Conservation (phyloP, 1,284 basidiomycete species). For the Clitocybe nebularis region DNA sequence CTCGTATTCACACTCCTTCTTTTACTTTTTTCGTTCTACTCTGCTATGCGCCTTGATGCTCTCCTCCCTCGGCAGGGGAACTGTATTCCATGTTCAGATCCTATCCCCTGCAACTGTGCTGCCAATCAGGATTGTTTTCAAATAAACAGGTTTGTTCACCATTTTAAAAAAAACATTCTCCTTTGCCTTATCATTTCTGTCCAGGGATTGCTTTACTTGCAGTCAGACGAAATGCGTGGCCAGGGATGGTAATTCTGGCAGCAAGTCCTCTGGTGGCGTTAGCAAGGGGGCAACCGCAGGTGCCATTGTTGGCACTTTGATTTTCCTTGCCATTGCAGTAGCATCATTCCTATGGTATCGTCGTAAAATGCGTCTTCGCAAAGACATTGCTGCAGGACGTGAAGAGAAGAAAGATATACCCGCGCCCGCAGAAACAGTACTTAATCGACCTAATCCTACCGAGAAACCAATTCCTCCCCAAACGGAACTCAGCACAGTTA, state of each 20-base stretch:
- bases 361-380: conserved; percentile 35
- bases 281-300: conserved; percentile 73
- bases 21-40: conserved; percentile 20
- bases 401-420: conserved; percentile 60
- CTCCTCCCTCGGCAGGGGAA: conserved; percentile 36
- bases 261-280: conserved; percentile 29
- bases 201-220: conserved; percentile 58
- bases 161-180: conserved; percentile 7
- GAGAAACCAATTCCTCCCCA: conserved; percentile 49
- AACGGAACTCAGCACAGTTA: conserved; percentile 36
- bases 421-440: conserved; percentile 69
- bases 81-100: conserved; percentile 40
- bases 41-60: conserved; percentile 47
- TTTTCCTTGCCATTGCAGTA: conserved; percentile 52
- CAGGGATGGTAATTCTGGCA: conserved; percentile 18
- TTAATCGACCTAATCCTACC: conserved; percentile 72
- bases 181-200: conserved; percentile 15
- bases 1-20: conserved; percentile 32
- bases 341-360: conserved; percentile 62
- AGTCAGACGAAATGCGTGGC: conserved; percentile 45
- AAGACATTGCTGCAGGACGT: conserved; percentile 21
- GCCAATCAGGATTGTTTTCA: conserved; percentile 53
- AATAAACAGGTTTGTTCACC: conserved; percentile 50
- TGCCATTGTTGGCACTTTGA: conserved; percentile 58
- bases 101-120: conserved; percentile 52